A percentile compares a stretch with the other conserved stretches of the same genome.
Evolutionary conservation across 2,329 filamentous ascomycete genomes (phyloP).

Genomic region (Stagonosporopsis tanaceti): DNA sequence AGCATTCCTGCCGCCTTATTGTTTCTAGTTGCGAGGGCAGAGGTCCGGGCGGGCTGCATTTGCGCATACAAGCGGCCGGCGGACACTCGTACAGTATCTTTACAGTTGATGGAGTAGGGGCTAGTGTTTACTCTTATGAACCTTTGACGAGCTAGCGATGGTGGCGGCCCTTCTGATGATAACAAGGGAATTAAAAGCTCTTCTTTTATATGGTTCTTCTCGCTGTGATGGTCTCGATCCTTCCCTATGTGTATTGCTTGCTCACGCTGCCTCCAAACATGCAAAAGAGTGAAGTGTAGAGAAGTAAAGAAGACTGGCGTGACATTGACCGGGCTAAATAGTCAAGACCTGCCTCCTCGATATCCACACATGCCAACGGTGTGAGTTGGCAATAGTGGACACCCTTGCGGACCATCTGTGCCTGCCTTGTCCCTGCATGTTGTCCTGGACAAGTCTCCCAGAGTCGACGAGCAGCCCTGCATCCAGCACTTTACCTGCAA

Average conservation of each 20-base stretch:
- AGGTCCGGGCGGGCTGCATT: slow-evolving; percentile 15
- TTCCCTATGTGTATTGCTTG: neutral
- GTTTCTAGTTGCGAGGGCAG: slow-evolving; percentile 33
- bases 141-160: slow-evolving; percentile 31
- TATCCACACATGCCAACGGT: neutral
- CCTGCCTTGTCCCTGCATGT: slow-evolving; percentile 10
- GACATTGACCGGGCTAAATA: neutral
- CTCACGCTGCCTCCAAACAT: neutral
- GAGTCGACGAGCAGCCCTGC: neutral
- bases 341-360: neutral
- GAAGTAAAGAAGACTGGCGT: neutral
- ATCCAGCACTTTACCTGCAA: neutral
- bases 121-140: slow-evolving; percentile 38
- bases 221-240: neutral
- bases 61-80: slow-evolving; percentile 16
- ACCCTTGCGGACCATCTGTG: neutral
- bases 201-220: slow-evolving; percentile 29
- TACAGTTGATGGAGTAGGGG: slow-evolving; percentile 22
- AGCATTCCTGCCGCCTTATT: slow-evolving; percentile 32
- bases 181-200: slow-evolving; percentile 52
- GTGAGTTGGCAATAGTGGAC: slow-evolving; percentile 15
- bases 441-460: neutral
- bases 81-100: slow-evolving; percentile 15
- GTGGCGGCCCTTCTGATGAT: slow-evolving; percentile 40
- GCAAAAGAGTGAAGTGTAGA: neutral